phyloP scores from a whole-genome alignment of 345 rosid genomes.

The Arabis hirsuta region DNA sequence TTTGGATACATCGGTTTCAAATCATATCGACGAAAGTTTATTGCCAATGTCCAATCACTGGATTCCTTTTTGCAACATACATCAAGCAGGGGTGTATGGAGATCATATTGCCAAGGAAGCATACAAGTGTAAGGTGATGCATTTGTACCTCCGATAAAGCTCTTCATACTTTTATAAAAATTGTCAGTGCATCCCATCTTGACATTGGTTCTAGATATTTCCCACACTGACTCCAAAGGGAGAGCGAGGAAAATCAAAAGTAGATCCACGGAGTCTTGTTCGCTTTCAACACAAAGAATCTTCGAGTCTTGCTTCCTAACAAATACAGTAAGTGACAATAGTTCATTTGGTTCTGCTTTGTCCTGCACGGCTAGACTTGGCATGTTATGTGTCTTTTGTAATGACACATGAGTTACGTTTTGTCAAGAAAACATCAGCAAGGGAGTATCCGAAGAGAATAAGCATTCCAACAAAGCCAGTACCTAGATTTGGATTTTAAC shows the following conservation, averaged over 20 bases:
- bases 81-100: slow-evolving; percentile 3
- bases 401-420: not conserved
- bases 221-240: slow-evolving; percentile 11
- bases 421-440: slow-evolving; percentile 28
- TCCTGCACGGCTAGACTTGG: not conserved
- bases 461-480: slow-evolving; percentile 13
- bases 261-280: slow-evolving; percentile 23
- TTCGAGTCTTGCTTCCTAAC: slow-evolving; percentile 18
- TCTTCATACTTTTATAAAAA: slow-evolving; percentile 13
- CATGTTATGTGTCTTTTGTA: slow-evolving; percentile 11
- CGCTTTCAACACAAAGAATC: slow-evolving; percentile 20
- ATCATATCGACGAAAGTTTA: no score
- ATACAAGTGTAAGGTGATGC: not conserved
- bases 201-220: not conserved
- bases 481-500: slow-evolving; percentile 6
- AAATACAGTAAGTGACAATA: slow-evolving; percentile 7
- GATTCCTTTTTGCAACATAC: not conserved
- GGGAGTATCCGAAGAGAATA: slow-evolving; percentile 26
- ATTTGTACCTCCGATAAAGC: not conserved
- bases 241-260: slow-evolving; percentile 16
- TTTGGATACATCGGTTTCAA: slow-evolving; percentile 16
- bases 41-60: not conserved
- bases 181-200: slow-evolving; percentile 6
- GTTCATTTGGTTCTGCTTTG: not conserved
- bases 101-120: not conserved